Base-by-base conservation (phyloP, 805 yeast species). In the Lipomyces yamadae region DNA sequence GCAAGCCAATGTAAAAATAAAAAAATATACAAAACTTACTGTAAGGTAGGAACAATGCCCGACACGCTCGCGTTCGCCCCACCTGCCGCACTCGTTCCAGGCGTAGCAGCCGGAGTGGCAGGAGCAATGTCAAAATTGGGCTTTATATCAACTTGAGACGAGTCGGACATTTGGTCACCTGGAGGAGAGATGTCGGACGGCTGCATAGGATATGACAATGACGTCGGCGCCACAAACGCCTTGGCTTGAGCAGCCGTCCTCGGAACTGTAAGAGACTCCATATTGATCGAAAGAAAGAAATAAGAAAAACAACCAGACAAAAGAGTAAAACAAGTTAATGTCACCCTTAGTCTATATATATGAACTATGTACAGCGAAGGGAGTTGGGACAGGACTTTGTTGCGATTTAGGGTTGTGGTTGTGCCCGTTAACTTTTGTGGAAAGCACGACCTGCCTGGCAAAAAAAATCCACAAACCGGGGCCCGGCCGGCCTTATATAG, bases 41-140 rank as follows among this genome's bases (percentile, higher is more conserved):
- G 83, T 72, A 89, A 80, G 0, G 98, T 94, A 57, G 99, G 99
- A 6, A 95, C 97, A 63, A 95, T 94, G 55, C 99, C 99, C 0
- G 97, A 91, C 1, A 96, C 88, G 1, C 94, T 88, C 34, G 88
- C 88, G 68, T 86, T 90, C 6, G 56, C 53, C 13, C 62, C 60
- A n/a, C 62, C 60, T 24, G 48, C 60, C n/a, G 69, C 62, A 24
- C 42, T 61, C 18, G 29, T 34, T 13, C 63, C 67, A 29, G 70
- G 63, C 29, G 70, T 57, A 18, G 71, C 63, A 15, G 68, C 66
- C 11, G 67, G 67, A 10, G 72, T 64, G 6, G 64, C 67, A 24
- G 64, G 68, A 1, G 58, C 63, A 56, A 60, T 58, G 63, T 62
- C 64, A 67, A 62, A 65, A 30, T 67, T 62, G 10, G 68, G 67